phyloP scores from a whole-genome alignment of 1,284 basidiomycete genomes.

The Leccinum ponderosum region DNA sequence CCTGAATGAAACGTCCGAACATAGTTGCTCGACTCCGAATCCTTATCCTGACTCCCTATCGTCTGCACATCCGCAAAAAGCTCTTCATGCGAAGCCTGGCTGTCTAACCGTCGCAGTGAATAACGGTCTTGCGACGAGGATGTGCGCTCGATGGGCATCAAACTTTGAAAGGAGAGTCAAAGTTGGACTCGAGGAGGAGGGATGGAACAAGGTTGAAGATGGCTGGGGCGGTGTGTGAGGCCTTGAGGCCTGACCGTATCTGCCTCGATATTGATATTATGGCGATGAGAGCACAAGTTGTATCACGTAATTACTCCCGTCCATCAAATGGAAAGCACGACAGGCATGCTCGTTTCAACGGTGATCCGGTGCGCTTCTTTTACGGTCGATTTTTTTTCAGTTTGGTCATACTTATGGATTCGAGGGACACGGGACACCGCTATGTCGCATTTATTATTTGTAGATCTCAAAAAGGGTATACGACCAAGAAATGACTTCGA shows the following conservation, averaged over 20 bases:
- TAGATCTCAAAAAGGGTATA: too few relatives aligned
- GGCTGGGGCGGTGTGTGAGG: slow-evolving; percentile 13
- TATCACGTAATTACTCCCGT: too few relatives aligned
- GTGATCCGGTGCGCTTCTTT: too few relatives aligned
- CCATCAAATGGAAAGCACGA: too few relatives aligned
- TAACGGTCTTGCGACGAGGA: slow-evolving; percentile 13
- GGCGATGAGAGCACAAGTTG: too few relatives aligned
- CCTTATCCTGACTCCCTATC: slow-evolving; percentile 28
- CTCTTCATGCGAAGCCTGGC: slow-evolving; percentile 1
- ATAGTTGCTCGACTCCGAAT: slow-evolving; percentile 14
- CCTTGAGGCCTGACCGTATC: background rate
- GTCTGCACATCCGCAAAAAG: slow-evolving; percentile 14
- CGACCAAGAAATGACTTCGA: too few relatives aligned
- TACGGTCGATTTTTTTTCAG: too few relatives aligned
- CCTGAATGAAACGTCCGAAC: slow-evolving; percentile 16
- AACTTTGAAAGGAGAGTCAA: background rate
- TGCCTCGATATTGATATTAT: too few relatives aligned
- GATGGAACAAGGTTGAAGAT: background rate
- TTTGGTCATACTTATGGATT: too few relatives aligned
- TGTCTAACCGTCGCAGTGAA: slow-evolving; percentile 17
- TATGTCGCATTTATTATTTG: too few relatives aligned
- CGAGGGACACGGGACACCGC: too few relatives aligned
- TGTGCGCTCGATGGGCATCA: slow-evolving; percentile 26
- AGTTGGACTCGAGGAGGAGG: background rate
- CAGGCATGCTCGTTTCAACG: too few relatives aligned